A percentile compares a stretch with the other conserved stretches of the same genome.
Conservation (phyloP, 371 early-diverging fungal species). For the Mortierella sp. region DNA sequence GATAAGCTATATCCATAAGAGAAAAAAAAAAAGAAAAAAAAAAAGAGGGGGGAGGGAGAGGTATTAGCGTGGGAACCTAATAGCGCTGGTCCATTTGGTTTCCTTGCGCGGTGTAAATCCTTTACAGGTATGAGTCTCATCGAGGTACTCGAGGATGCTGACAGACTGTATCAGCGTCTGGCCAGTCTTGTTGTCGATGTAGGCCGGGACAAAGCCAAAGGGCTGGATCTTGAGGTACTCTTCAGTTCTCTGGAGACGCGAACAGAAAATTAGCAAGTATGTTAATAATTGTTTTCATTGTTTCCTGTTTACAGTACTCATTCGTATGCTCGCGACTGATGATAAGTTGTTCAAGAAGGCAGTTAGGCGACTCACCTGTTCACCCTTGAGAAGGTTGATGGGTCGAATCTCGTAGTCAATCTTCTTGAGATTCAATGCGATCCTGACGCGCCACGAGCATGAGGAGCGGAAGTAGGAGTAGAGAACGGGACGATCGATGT, state of each 20-base stretch:
- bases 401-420: constrained; percentile 72
- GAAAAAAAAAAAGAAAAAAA: neutral
- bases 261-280: neutral
- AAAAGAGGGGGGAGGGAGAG: no score
- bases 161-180: constrained; percentile 73
- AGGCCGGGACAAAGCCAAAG: constrained; percentile 74
- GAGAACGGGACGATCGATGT: constrained; percentile 60
- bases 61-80: constrained; percentile 36
- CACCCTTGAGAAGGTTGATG: constrained; percentile 76
- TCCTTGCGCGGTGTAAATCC: neutral
- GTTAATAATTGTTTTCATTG: no score
- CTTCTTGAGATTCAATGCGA: constrained; percentile 79
- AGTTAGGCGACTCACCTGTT: constrained; percentile 77
- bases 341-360: no score
- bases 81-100: neutral
- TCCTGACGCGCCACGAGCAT: constrained; percentile 83
- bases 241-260: constrained; percentile 52
- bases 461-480: constrained; percentile 85
- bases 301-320: no score
- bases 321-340: no score
- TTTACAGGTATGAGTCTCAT: constrained; percentile 77
- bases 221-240: constrained; percentile 77
- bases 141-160: constrained; percentile 91
- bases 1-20: constrained; percentile 43
- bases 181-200: constrained; percentile 66